Evolutionary conservation across 371 early-diverging fungal species (phyloP).

Genomic region (Gilbertella persicaria): DNA sequence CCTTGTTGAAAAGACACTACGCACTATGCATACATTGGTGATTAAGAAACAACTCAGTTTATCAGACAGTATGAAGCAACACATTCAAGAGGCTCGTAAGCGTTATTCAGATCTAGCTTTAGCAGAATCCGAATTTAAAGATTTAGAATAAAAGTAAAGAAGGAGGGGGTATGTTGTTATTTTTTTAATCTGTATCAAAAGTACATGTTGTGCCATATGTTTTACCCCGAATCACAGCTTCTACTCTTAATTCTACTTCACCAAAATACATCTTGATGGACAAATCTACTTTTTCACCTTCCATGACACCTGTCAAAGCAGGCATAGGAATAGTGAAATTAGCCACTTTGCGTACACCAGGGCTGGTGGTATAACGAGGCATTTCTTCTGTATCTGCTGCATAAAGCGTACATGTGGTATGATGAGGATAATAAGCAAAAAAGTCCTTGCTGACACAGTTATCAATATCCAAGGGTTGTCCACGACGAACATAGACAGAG

Average conservation of each 20-base stretch:
- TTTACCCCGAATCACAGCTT: slow-evolving; percentile 54
- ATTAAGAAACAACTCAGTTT: slow-evolving; percentile 24
- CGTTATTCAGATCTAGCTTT: slow-evolving; percentile 42
- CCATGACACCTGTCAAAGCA: slow-evolving; percentile 50
- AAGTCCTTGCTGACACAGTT: slow-evolving; percentile 39
- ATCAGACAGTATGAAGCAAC: slow-evolving; percentile 30
- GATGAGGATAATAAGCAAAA: slow-evolving; percentile 53
- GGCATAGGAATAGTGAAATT: slow-evolving; percentile 60
- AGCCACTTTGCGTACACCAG: slow-evolving; percentile 53
- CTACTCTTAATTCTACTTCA: slow-evolving; percentile 54
- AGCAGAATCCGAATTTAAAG: slow-evolving; percentile 48
- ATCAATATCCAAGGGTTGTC: slow-evolving; percentile 41
- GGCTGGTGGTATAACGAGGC: slow-evolving; percentile 52
- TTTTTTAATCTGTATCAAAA: slow-evolving; percentile 43
- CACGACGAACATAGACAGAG: slow-evolving; percentile 50
- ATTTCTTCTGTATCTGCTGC: slow-evolving; percentile 54
- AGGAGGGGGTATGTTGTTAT: background rate
- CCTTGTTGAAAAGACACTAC: slow-evolving; percentile 65
- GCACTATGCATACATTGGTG: slow-evolving; percentile 39
- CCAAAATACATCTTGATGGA: slow-evolving; percentile 45
- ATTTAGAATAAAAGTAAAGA: slow-evolving; percentile 24
- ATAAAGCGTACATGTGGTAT: slow-evolving; percentile 55
- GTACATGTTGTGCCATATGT: slow-evolving; percentile 53
- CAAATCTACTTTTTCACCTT: slow-evolving; percentile 54
- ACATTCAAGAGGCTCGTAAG: slow-evolving; percentile 37